Percentiles rank a stretch among this genome's conserved stretches.
phyloP scores from a whole-genome alignment of 169 alveolate genomes.

The Eimeria praecox region DNA sequence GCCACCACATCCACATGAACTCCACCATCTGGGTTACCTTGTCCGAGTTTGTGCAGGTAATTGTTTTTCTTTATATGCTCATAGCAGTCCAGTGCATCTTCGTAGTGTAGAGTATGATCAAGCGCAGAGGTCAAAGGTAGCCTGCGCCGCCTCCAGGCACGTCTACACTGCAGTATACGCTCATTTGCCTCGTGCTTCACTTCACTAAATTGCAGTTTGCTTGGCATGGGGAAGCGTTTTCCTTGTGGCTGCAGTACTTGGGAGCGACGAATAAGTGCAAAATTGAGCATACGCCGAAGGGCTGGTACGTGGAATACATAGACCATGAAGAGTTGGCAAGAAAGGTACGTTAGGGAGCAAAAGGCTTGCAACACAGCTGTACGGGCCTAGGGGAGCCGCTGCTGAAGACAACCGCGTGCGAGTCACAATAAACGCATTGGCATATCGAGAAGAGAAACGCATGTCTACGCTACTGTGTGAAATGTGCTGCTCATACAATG shows the following conservation, averaged over 20 bases:
- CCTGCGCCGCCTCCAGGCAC: background rate
- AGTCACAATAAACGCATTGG: background rate
- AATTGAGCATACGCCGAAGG: conserved; percentile 95
- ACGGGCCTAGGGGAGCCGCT: background rate
- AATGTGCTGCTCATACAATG: background rate
- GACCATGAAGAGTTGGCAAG: conserved; percentile 91
- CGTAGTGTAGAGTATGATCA: background rate
- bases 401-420: background rate
- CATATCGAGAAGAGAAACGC: no score
- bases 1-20: conserved; percentile 97
- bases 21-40: conserved; percentile 97
- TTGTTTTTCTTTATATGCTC: background rate
- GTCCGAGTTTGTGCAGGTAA: conserved; percentile 83
- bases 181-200: background rate
- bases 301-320: conserved; percentile 95
- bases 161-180: background rate
- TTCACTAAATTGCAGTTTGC: background rate
- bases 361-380: background rate
- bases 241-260: conserved; percentile 87
- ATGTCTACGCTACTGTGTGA: background rate
- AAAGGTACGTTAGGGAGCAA: conserved; percentile 59
- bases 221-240: background rate
- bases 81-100: background rate
- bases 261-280: conserved; percentile 95
- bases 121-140: background rate